These are phyloP conservation scores for Neoboletus magnificus DNA, from an alignment of 768 basidiomycete genomes.

Conservation along the genomic window DNA sequence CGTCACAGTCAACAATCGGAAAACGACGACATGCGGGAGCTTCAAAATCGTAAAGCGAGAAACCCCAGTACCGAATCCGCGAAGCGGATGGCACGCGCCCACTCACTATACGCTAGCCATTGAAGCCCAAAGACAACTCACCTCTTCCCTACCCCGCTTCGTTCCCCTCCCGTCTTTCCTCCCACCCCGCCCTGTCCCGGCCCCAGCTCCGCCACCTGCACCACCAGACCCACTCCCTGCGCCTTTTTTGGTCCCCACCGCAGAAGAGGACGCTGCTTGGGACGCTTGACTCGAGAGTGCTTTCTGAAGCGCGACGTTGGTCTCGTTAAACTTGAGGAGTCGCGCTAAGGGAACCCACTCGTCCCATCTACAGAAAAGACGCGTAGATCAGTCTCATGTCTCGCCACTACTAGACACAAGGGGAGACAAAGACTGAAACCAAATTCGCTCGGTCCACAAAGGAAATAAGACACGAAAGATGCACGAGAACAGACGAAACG, in stretches of 20 bases:
- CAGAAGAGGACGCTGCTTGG: conserved; percentile 39
- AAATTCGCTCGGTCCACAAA: too few species aligned
- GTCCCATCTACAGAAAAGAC: conserved; percentile 7
- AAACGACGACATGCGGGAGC: background rate
- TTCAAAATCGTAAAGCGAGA: background rate
- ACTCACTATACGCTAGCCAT: background rate
- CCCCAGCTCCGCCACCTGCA: conserved; percentile 20
- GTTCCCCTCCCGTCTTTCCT: conserved; percentile 67
- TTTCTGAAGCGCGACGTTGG: conserved; percentile 77
- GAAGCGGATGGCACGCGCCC: background rate
- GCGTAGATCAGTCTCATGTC: background rate
- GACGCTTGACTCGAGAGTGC: conserved; percentile 47
- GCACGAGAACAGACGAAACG: background rate
- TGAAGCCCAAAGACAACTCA: conserved; percentile 29
- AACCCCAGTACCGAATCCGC: background rate
- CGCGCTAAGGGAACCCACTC: conserved; percentile 79
- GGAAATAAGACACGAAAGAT: background rate
- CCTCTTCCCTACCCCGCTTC: conserved; percentile 74
- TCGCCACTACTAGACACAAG: background rate
- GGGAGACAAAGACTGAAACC: background rate
- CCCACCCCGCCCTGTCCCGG: conserved; percentile 30
- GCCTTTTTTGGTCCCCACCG: conserved; percentile 27
- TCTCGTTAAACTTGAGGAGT: conserved; percentile 81
- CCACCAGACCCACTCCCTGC: conserved; percentile 25
- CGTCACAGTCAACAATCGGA: background rate